A percentile compares a stretch with the other conserved stretches of the same genome.
Conservation (phyloP, 805 yeast species). For the Candida railenensis region DNA sequence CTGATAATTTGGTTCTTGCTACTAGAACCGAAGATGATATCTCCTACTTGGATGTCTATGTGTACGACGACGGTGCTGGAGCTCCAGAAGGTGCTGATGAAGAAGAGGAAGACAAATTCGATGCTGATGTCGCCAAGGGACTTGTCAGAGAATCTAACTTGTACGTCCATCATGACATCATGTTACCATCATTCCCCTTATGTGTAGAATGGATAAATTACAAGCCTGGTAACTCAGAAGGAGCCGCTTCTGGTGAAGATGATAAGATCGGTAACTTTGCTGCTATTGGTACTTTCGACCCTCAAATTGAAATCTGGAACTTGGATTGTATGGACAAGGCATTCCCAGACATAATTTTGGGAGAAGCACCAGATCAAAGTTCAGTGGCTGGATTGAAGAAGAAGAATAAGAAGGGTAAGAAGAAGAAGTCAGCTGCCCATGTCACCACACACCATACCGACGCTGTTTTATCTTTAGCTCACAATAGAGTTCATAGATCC, state of each 20-base stretch:
- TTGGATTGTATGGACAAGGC: constrained; percentile 89
- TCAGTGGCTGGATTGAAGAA: constrained; percentile 36
- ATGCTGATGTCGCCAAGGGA: constrained; percentile 75
- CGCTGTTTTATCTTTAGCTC: constrained; percentile 85
- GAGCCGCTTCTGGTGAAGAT: constrained; percentile 7
- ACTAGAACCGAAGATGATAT: constrained; percentile 96
- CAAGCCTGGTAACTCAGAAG: constrained; percentile 50
- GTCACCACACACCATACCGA: constrained; percentile 83
- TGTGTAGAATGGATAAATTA: constrained; percentile 94
- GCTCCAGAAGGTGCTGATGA: constrained; percentile 68
- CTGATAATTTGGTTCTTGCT: constrained; percentile 86
- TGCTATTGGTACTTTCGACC: constrained; percentile 96
- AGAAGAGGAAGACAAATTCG: constrained; percentile 64
- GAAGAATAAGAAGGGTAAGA: constrained; percentile 52
- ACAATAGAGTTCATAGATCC: constrained; percentile 77
- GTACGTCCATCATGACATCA: constrained; percentile 93
- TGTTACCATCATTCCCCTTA: constrained; percentile 96
- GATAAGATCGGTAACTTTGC: constrained; percentile 81
- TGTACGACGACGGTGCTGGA: constrained; percentile 92
- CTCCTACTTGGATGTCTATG: constrained; percentile 87
- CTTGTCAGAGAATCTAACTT: constrained; percentile 68
- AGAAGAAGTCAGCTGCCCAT: constrained; percentile 43
- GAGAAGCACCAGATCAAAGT: constrained; percentile 56
- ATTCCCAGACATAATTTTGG: constrained; percentile 90
- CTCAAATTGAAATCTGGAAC: constrained; percentile 96